These are phyloP conservation scores for Pulveroboletus frians DNA, from an alignment of 768 basidiomycete species.

Conservation along the genomic window DNA sequence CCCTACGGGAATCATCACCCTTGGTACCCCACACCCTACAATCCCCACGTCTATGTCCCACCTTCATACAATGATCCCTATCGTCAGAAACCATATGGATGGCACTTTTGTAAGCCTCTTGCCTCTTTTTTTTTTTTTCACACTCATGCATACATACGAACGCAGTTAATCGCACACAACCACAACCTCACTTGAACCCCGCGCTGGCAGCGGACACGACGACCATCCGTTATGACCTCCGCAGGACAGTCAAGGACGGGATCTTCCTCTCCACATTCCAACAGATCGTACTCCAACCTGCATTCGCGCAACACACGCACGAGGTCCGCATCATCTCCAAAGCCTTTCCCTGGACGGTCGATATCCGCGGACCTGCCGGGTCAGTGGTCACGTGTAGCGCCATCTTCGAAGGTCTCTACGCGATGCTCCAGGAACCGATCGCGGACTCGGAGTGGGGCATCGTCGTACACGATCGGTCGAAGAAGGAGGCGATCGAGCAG, in stretches of 20 bases:
- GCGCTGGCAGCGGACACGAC: conserved; percentile 50
- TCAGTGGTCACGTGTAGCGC: conserved; percentile 42
- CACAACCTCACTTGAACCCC: conserved; percentile 50
- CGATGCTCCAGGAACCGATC: conserved; percentile 47
- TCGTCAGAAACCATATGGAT: conserved; percentile 8
- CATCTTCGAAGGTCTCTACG: conserved; percentile 51
- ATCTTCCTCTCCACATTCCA: conserved; percentile 42
- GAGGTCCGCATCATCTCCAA: conserved; percentile 52
- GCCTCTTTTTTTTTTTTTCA: not conserved
- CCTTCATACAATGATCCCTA: conserved; percentile 14
- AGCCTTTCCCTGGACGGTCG: conserved; percentile 61
- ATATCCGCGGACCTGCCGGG: conserved; percentile 38
- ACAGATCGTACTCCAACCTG: conserved; percentile 33
- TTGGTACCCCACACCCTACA: conserved; percentile 26
- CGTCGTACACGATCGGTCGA: conserved; percentile 39
- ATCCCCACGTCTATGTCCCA: conserved; percentile 29
- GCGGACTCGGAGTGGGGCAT: conserved; percentile 67
- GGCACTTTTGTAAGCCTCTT: conserved; percentile 13
- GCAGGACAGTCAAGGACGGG: conserved; percentile 37
- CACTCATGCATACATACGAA: not conserved
- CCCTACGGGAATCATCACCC: conserved; percentile 18
- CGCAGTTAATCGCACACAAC: conserved; percentile 20
- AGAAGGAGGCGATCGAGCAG: conserved; percentile 41
- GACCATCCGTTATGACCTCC: conserved; percentile 45
- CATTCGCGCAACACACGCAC: conserved; percentile 30